These are phyloP conservation scores for Byssochlamys sp. DNA, from an alignment of 2,329 filamentous ascomycete species.

Conservation along the genomic window DNA sequence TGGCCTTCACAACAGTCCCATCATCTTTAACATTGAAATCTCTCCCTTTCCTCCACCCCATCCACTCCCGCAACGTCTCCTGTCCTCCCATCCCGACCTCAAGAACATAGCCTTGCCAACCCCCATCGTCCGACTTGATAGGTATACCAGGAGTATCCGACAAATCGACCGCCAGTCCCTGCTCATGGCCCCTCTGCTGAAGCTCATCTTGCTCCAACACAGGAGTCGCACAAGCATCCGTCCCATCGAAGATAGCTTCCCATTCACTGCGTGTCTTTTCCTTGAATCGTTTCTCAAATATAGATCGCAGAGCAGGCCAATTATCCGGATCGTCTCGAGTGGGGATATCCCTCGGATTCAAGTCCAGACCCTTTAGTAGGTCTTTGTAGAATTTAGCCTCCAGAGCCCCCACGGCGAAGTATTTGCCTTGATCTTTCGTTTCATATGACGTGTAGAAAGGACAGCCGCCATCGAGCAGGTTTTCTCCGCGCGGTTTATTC, in stretches of 20 bases:
- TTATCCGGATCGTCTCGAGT: slow-evolving; percentile 48
- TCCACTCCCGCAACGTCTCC: slow-evolving; percentile 59
- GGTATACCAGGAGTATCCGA: slow-evolving; percentile 58
- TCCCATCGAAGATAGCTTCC: slow-evolving; percentile 64
- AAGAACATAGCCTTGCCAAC: slow-evolving; percentile 55
- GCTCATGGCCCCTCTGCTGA: slow-evolving; percentile 45
- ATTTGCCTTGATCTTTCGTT: slow-evolving; percentile 62
- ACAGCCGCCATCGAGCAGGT: slow-evolving; percentile 71
- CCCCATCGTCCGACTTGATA: slow-evolving; percentile 51
- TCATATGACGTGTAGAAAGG: slow-evolving; percentile 87
- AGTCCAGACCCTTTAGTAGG: slow-evolving; percentile 57
- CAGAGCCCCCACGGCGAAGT: slow-evolving; percentile 79
- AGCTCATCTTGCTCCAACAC: slow-evolving; percentile 69
- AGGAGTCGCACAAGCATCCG: slow-evolving; percentile 86
- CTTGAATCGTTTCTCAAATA: slow-evolving; percentile 56
- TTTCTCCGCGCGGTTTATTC: slow-evolving; percentile 57
- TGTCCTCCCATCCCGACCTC: slow-evolving; percentile 63
- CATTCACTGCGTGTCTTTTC: background rate
- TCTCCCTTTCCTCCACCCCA: slow-evolving; percentile 63
- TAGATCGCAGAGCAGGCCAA: slow-evolving; percentile 58
- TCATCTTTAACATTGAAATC: slow-evolving; percentile 56
- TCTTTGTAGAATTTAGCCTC: slow-evolving; percentile 74
- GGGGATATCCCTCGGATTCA: slow-evolving; percentile 41
- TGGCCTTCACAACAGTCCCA: slow-evolving; percentile 51
- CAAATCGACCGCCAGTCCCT: slow-evolving; percentile 42